Percentiles rank a stretch among this genome's conserved stretches.
Evolutionary conservation across 805 yeast genomes (phyloP).

Genomic region (Starmerella sirachaensis): DNA sequence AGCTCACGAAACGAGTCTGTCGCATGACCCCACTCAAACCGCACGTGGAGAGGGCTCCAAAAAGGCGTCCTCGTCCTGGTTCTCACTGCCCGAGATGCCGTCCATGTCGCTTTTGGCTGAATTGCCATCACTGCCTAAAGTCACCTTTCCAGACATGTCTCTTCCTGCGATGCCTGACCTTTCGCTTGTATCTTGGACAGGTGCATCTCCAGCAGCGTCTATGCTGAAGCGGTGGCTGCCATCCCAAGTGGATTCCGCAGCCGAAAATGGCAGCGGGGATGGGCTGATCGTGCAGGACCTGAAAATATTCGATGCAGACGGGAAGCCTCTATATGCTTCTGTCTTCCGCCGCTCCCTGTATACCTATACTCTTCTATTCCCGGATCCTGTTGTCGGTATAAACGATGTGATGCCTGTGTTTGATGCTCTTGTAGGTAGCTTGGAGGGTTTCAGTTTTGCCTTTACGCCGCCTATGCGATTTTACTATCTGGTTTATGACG

Average conservation of each 20-base stretch:
- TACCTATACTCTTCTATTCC: constrained; percentile 6
- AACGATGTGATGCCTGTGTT: neutral
- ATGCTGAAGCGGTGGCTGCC: too few relatives aligned
- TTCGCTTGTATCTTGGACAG: too few relatives aligned
- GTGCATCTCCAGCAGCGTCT: too few relatives aligned
- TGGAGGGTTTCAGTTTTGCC: constrained; percentile 21
- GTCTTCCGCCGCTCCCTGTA: constrained; percentile 10
- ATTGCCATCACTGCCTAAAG: neutral
- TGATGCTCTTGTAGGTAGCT: constrained; percentile 9
- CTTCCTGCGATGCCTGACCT: neutral
- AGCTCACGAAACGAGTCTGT: too few relatives aligned
- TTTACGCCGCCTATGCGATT: constrained; percentile 21
- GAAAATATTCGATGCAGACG: constrained; percentile 3
- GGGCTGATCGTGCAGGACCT: constrained; percentile 1
- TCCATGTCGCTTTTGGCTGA: constrained; percentile 3
- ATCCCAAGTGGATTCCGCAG: too few relatives aligned
- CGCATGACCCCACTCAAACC: too few relatives aligned
- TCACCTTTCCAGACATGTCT: neutral
- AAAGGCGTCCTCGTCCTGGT: too few relatives aligned
- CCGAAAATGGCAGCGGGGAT: too few relatives aligned
- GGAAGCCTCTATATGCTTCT: neutral
- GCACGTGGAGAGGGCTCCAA: too few relatives aligned
- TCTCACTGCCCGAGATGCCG: constrained; percentile 7
- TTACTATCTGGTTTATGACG: constrained; percentile 11
- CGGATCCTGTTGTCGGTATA: neutral